Evolutionary conservation across 2,329 filamentous ascomycete species (phyloP), one percentile per base, ranked within the genome.

Genomic region (Scytalidium lignicola): DNA sequence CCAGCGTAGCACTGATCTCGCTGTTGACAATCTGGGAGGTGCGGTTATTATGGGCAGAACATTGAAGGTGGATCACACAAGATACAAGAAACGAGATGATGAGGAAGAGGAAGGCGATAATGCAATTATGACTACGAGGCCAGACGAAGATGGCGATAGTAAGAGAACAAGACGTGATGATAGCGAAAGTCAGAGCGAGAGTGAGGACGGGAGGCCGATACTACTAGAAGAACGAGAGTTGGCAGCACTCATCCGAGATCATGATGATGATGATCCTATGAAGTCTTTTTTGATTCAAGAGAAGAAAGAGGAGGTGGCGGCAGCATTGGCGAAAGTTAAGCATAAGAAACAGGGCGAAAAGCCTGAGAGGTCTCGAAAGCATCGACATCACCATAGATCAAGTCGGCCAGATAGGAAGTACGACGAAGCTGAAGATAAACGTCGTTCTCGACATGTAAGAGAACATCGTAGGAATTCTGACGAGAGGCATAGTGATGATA

Each of bases 181-280:
- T 9, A 41, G 40, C 28, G 56, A 54, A 10, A 60, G 62, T 32
- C 70, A 72, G 46, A 65, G 71, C 52, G 68, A 70, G 55, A 67
- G 67, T 43, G 65, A 69, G 51, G 63, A 62, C 50, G 67, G 65
- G 46, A 72, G 87, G 50, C 85, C 85, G 1, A 67, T 88, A 72
- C 68, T 96, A 10, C 86, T 82, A 52, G 91, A 96, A 63, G 91
- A 97, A 70, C 73, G 74, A 48, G 91, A 97, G 65, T 70, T 97
- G 44, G 81, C 82, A 45, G 77, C 82, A 41, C 67, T 97, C 49
- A 82, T 95, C 46, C 73, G 79, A 47, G 84, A 92, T 15, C 86
- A 95, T 55, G 93, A 97, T 56, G 91, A 96, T 20, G 92, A 97
- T 53, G 93, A 99, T 66, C 93, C 93, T 0, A 99, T 99, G 93